Percentiles rank a stretch among this genome's conserved stretches.
These are phyloP conservation scores for Triticum dicoccoides DNA, from an alignment of 176 grass and related monocot species.

Conservation along the genomic window DNA sequence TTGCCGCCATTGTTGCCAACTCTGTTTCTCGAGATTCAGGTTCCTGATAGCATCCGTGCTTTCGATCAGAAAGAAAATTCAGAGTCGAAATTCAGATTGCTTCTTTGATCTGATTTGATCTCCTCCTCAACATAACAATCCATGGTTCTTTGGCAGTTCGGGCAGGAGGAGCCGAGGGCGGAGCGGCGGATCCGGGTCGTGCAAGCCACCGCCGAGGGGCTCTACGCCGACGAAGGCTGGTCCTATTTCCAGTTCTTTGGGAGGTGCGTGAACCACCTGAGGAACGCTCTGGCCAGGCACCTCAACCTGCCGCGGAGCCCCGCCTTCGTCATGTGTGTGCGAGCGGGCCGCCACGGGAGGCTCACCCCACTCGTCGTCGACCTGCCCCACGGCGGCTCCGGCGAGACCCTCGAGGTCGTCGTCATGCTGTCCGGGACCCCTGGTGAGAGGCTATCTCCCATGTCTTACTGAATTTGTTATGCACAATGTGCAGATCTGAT, in stretches of 20 bases:
- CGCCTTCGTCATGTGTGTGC: neutral
- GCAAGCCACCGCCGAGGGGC: too few relatives aligned
- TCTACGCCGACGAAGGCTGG: neutral
- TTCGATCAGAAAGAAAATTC: too few relatives aligned
- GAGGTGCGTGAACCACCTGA: neutral
- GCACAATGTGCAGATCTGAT: neutral
- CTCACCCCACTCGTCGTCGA: conserved; percentile 20
- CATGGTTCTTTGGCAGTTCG: too few relatives aligned
- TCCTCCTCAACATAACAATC: too few relatives aligned
- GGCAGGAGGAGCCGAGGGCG: neutral
- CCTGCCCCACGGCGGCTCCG: neutral
- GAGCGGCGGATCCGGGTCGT: neutral
- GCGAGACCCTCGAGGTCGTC: neutral
- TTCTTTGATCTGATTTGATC: too few relatives aligned
- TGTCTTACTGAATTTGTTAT: neutral
- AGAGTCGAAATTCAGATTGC: neutral
- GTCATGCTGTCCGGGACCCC: neutral
- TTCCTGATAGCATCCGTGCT: too few relatives aligned
- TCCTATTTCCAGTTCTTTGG: neutral
- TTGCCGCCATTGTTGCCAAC: neutral
- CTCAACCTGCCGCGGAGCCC: neutral
- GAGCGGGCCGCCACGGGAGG: neutral
- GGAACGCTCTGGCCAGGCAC: neutral
- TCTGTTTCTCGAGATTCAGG: neutral
- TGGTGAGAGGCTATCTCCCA: neutral